Base-by-base conservation (phyloP, 2,329 filamentous ascomycete species). In the Alternaria sp. region DNA sequence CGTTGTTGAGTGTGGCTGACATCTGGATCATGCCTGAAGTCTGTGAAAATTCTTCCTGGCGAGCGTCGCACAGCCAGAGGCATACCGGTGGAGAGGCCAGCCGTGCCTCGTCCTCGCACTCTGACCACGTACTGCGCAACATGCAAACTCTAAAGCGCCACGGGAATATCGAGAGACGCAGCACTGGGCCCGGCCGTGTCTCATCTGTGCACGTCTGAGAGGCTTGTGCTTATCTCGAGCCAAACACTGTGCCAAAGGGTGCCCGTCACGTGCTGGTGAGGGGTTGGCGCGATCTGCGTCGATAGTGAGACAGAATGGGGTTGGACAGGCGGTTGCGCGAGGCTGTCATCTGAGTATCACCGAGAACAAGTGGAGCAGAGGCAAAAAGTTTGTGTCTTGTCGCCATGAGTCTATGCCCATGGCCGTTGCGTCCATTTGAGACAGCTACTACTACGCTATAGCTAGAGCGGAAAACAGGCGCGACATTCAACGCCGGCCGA, bases 11-110 rank as follows among this genome's bases (percentile, higher is more conserved):
- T 23, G 66, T 62, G 54, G 60, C 66, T 66, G 64, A 57, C 60
- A 53, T 66, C 64, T 71, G 65, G 61, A 68, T 73, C 65, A 55
- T 57, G 57, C 49, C 49, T 36, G 49, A 19, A 40, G 15, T 52
- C 8, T 32, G 65, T 52, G 65, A 70, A 73, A 73, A 66, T 53
- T 72, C 67, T 72, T 69, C 65, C 65, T 72, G 59, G 69, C 59
- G 56, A 56, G 57, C 51, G 62, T 66, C 60, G 40, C 53, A 67
- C 60, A 45, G 28, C 12, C 19, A 45, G 59, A 68, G 52, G 56
- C 62, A 58, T 45, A 50, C 50, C 28, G 40, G 63, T 64, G 59
- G 55, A 59, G 50, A 59, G 59, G 57, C 62, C 61, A 59, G 54
- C 62, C 55, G 66, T 67, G 57, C 67, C 61, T 62, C 45, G 50